These are phyloP conservation scores for Cordyceps pruinosa DNA, from an alignment of 2,329 filamentous ascomycete species.

Conservation along the genomic window DNA sequence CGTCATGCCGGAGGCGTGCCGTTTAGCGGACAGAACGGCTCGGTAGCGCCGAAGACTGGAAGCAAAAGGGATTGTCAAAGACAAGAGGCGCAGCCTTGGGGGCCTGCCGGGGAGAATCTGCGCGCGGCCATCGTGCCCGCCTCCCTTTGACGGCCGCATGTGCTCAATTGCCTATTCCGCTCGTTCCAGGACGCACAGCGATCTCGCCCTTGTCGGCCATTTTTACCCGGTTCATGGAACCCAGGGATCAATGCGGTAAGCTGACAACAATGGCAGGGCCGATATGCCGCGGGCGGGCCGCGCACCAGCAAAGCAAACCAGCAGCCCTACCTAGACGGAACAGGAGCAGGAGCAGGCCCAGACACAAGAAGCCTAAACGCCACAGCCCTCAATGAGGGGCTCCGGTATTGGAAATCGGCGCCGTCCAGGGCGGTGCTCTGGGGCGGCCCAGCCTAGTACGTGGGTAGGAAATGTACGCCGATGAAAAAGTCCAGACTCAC, in stretches of 20 bases:
- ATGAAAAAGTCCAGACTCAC: not conserved
- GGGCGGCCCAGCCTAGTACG: not conserved
- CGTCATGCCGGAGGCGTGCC: not conserved
- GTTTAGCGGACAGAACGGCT: not conserved
- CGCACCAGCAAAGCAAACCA: not conserved
- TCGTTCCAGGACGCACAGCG: not conserved
- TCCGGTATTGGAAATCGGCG: not conserved
- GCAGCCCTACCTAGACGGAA: not conserved
- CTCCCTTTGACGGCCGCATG: not conserved
- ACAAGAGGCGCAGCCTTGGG: not conserved
- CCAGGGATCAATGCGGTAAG: not conserved
- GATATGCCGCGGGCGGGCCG: not conserved
- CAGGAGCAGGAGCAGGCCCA: not conserved
- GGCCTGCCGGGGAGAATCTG: not conserved
- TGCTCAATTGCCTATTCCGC: not conserved
- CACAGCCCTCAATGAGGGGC: not conserved
- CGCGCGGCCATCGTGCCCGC: not conserved
- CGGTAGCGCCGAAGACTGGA: not conserved
- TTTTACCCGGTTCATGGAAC: not conserved
- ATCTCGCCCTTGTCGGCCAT: not conserved
- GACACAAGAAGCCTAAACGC: not conserved
- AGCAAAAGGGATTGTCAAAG: not conserved
- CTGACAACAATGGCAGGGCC: not conserved
- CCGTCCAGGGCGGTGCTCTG: not conserved
- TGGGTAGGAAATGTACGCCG: not conserved